A percentile compares a stretch with the other conserved stretches of the same genome.
Conservation (phyloP, 352 stramenopile species). For the Phytophthora lateralis region DNA sequence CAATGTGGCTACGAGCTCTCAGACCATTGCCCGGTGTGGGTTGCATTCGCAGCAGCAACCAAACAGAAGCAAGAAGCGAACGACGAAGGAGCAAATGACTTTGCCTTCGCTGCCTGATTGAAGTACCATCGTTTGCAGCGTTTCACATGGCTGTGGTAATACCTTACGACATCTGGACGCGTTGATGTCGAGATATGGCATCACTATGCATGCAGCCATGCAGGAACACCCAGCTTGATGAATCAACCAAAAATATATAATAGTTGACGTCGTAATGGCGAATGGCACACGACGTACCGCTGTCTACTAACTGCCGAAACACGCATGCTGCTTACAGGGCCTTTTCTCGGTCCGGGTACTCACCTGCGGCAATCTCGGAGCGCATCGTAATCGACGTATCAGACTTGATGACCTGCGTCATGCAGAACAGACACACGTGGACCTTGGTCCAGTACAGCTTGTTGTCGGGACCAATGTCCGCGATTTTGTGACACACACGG, state of each 20-base stretch:
- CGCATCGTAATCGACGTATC: conserved; percentile 32
- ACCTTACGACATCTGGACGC: neutral
- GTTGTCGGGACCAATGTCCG: conserved; percentile 35
- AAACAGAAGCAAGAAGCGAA: neutral
- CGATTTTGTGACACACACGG: conserved; percentile 35
- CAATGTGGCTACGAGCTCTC: conserved; percentile 61
- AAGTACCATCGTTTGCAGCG: neutral
- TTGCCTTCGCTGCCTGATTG: neutral
- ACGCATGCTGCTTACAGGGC: neutral
- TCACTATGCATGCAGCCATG: neutral
- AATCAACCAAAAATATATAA: neutral
- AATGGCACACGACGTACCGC: neutral
- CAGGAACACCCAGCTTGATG: no score
- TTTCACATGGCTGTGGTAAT: neutral
- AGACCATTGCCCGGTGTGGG: conserved; percentile 71
- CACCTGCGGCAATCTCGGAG: conserved; percentile 37
- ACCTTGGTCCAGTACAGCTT: conserved; percentile 40
- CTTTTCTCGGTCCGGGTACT: conserved; percentile 32
- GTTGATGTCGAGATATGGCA: neutral
- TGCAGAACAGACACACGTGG: conserved; percentile 37
- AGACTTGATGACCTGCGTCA: conserved; percentile 40
- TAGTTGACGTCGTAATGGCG: neutral
- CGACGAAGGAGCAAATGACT: neutral
- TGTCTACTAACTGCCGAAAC: conserved; percentile 10
- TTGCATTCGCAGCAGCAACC: conserved; percentile 36